Percentiles rank a stretch among this genome's conserved stretches.
Evolutionary conservation across 78 protist genomes (phyloP).

Genomic region (Guillardia theta): DNA sequence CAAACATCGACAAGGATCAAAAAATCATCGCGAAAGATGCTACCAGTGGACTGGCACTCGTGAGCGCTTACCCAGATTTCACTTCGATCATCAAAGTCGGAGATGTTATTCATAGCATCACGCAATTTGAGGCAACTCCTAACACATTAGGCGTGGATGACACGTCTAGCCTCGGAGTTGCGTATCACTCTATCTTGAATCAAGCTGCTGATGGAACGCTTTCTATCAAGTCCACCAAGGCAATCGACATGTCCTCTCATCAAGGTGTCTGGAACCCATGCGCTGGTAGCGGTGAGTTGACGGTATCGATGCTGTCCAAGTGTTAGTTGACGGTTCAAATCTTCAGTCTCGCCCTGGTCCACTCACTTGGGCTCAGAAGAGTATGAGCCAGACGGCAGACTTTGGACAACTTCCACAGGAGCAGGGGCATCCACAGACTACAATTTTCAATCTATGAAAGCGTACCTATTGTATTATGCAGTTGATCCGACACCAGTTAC

Average conservation of each 20-base stretch:
- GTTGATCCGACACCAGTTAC: neutral
- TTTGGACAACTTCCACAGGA: neutral
- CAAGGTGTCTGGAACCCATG: neutral
- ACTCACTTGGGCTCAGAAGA: neutral
- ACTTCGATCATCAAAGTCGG: neutral
- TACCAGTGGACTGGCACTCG: no score
- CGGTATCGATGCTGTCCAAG: no score
- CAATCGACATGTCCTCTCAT: neutral
- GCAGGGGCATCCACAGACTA: neutral
- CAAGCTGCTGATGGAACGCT: neutral
- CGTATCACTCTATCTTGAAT: neutral
- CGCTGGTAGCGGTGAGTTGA: no score
- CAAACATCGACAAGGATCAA: no score
- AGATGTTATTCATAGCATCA: neutral
- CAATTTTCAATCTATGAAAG: neutral
- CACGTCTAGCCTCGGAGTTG: neutral
- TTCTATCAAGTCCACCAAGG: neutral
- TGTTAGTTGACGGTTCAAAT: no score
- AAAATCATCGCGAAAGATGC: no score
- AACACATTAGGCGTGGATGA: no score
- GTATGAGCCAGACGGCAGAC: neutral
- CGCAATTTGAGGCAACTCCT: neutral
- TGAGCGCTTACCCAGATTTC: neutral
- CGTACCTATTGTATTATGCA: neutral
- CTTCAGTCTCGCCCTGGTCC: neutral